Evolutionary conservation across 306 rosid species (phyloP).

Genomic region (Cicer judaicum): DNA sequence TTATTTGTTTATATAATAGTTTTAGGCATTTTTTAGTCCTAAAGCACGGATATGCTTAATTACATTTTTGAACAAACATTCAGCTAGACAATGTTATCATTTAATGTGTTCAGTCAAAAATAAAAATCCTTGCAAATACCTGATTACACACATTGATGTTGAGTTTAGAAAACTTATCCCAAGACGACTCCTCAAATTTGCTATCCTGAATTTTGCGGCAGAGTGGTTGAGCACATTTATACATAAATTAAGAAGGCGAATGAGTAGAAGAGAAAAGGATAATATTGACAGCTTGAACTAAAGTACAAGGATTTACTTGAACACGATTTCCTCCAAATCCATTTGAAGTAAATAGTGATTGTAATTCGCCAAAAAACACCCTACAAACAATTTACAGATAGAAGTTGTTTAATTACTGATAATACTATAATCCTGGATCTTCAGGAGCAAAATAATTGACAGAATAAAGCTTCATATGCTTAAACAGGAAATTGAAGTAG

Average conservation of each 20-base stretch:
- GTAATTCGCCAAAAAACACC: conserved; percentile 73
- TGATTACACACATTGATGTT: conserved; percentile 58
- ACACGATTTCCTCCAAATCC: conserved; percentile 64
- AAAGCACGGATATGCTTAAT: conserved; percentile 18
- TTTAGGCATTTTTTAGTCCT: conserved; percentile 15
- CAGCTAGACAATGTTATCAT: conserved; percentile 25
- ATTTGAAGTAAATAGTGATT: conserved; percentile 54
- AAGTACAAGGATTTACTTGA: conserved; percentile 61
- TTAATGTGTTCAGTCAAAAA: conserved; percentile 28
- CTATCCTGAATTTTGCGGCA: conserved; percentile 60
- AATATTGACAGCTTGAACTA: conserved; percentile 31
- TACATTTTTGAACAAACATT: conserved; percentile 27
- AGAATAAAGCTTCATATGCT: conserved; percentile 33
- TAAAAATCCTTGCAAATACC: conserved; percentile 47
- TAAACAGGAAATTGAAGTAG: conserved; percentile 9
- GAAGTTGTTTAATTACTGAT: conserved; percentile 27
- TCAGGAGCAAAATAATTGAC: conserved; percentile 27
- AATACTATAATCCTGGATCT: conserved; percentile 31
- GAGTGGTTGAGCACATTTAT: conserved; percentile 42
- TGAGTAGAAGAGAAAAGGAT: conserved; percentile 37
- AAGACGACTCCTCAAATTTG: conserved; percentile 60
- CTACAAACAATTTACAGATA: conserved; percentile 52
- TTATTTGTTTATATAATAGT: conserved; percentile 25
- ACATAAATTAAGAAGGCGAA: conserved; percentile 31
- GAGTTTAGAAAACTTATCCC: conserved; percentile 70